Evolutionary conservation across 768 basidiomycete species (phyloP).

Genomic region (Podaxis sp.): DNA sequence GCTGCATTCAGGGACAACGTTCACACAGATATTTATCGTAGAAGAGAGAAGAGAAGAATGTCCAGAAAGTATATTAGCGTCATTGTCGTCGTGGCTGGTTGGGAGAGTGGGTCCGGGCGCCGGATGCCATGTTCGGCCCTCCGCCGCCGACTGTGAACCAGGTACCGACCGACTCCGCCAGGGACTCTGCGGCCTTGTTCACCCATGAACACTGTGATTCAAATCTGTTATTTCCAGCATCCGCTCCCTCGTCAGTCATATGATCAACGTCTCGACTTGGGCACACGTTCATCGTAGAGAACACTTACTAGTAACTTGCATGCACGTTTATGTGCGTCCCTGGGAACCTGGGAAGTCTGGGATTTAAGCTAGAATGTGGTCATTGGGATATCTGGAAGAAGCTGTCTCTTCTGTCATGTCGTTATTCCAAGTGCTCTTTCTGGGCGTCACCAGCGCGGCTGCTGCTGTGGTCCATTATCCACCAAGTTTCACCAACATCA

Average conservation of each 20-base stretch:
- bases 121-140: no score
- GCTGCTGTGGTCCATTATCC: slow-evolving; percentile 35
- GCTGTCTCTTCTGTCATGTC: slow-evolving; percentile 21
- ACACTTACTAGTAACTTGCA: neutral
- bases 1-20: neutral
- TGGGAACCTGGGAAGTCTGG: neutral
- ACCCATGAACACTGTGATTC: neutral
- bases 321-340: neutral
- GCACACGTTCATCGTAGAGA: neutral
- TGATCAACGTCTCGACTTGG: neutral
- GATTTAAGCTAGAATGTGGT: neutral
- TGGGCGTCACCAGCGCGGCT: slow-evolving; percentile 16
- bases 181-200: neutral
- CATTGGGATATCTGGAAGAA: neutral
- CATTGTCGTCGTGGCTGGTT: no score
- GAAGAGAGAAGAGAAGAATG: neutral
- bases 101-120: no score
- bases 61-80: neutral
- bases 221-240: neutral
- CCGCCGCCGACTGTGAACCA: no score
- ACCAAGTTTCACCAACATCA: slow-evolving; percentile 35
- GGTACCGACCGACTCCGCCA: no score
- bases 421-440: slow-evolving; percentile 9
- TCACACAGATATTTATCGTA: neutral
- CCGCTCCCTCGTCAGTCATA: neutral